phyloP scores from a whole-genome alignment of 768 basidiomycete species.

The Trametes cinnabarina region DNA sequence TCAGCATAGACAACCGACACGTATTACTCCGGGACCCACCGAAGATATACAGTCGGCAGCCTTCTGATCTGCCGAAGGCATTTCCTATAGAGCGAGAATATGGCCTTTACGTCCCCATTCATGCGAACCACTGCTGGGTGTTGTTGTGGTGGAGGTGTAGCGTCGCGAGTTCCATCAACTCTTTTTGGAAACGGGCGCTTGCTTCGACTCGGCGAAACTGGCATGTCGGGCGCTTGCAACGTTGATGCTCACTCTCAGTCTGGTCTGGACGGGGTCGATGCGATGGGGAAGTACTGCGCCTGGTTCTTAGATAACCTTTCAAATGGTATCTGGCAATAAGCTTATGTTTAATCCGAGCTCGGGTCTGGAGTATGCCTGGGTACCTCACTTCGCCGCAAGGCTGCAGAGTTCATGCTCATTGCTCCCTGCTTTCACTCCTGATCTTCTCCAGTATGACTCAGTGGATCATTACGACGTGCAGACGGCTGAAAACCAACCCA shows the following conservation, averaged over 20 bases:
- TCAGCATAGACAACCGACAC: not conserved
- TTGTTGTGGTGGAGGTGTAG: not conserved
- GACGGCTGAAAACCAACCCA: too few species aligned
- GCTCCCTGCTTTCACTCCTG: too few species aligned
- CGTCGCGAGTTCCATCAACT: not conserved
- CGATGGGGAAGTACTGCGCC: too few species aligned
- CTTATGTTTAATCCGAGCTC: too few species aligned
- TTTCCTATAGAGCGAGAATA: conserved; percentile 38
- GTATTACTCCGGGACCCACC: conserved; percentile 31
- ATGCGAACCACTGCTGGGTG: conserved; percentile 2
- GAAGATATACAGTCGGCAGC: conserved; percentile 48
- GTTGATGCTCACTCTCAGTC: not conserved
- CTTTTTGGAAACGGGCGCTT: conserved; percentile 2
- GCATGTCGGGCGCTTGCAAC: not conserved
- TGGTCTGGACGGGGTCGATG: too few species aligned
- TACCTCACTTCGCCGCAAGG: too few species aligned
- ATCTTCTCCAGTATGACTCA: too few species aligned
- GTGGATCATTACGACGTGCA: too few species aligned
- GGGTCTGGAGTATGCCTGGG: too few species aligned
- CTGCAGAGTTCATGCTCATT: too few species aligned
- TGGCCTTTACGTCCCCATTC: conserved; percentile 12
- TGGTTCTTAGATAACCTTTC: too few species aligned
- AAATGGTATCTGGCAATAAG: too few species aligned
- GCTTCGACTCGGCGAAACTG: conserved; percentile 3
- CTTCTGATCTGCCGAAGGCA: conserved; percentile 41